Conservation (phyloP, 176 grass and related monocot species). For the Carex myosuroides region DNA sequence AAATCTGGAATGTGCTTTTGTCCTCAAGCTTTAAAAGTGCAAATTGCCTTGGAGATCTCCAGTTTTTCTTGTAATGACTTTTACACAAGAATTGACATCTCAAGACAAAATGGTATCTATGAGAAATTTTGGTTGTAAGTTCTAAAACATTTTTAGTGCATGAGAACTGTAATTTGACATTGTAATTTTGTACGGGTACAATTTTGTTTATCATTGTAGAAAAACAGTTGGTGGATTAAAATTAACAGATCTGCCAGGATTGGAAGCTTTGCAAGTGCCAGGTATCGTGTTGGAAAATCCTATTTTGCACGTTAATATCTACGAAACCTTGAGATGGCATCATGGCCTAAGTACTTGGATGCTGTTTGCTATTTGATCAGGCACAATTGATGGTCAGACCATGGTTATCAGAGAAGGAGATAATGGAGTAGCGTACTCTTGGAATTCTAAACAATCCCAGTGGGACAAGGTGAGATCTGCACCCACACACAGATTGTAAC, state of each 20-base stretch:
- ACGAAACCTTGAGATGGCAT: background rate
- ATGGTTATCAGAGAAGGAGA: constrained; percentile 88
- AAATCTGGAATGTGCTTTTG: background rate
- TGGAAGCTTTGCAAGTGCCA: constrained; percentile 90
- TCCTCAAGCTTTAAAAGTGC: background rate
- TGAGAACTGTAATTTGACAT: constrained; percentile 1
- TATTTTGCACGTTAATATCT: background rate
- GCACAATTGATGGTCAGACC: constrained; percentile 69
- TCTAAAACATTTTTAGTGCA: background rate
- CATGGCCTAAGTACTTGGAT: background rate
- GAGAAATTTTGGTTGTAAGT: background rate
- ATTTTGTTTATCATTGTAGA: constrained; percentile 26
- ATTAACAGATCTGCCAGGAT: constrained; percentile 79
- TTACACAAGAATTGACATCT: background rate
- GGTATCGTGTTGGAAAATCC: constrained; percentile 29
- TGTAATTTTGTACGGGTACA: background rate
- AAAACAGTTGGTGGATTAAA: constrained; percentile 94
- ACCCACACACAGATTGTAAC: background rate
- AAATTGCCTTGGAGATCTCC: background rate
- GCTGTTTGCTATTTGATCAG: constrained; percentile 35
- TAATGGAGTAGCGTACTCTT: constrained; percentile 92
- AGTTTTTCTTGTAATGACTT: background rate
- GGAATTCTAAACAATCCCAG: constrained; percentile 69
- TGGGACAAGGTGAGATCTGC: constrained; percentile 75
- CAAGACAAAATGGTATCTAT: background rate